A percentile compares a stretch with the other conserved stretches of the same genome.
These are phyloP conservation scores for Yamadazyma triangularis DNA, from an alignment of 1,139 yeast species.

Conservation along the genomic window DNA sequence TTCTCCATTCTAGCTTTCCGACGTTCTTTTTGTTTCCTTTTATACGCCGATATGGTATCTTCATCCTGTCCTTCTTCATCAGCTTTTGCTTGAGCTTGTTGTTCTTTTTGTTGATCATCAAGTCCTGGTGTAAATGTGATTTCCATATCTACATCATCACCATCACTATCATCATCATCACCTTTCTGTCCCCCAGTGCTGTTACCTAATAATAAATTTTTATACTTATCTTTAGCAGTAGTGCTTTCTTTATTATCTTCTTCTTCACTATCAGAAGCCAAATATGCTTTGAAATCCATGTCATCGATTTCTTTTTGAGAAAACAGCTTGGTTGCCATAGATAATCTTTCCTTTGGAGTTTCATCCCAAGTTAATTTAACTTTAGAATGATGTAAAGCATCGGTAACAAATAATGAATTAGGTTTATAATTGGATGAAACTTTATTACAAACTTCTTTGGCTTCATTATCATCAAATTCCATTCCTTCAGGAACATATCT, in stretches of 20 bases:
- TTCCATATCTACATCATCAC: constrained; percentile 85
- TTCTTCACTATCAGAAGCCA: constrained; percentile 80
- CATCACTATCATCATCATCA: constrained; percentile 39
- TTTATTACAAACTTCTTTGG: constrained; percentile 66
- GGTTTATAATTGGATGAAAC: constrained; percentile 82
- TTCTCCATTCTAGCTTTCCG: constrained; percentile 76
- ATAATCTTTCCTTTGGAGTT: constrained; percentile 88
- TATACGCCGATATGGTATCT: constrained; percentile 75
- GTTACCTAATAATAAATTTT: constrained; percentile 52
- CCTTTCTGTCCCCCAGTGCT: constrained; percentile 27
- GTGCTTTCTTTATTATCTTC: constrained; percentile 32
- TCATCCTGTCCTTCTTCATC: constrained; percentile 52
- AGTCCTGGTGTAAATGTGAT: constrained; percentile 92
- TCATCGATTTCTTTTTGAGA: constrained; percentile 90
- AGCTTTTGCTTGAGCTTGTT: constrained; percentile 17
- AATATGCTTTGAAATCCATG: constrained; percentile 92
- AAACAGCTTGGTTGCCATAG: constrained; percentile 74
- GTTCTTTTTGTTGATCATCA: constrained; percentile 34
- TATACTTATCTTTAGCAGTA: constrained; percentile 56
- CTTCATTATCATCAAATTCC: constrained; percentile 70
- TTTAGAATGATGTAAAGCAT: constrained; percentile 89
- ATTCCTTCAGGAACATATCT: constrained; percentile 90
- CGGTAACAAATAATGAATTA: constrained; percentile 74
- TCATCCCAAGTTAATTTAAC: constrained; percentile 97
- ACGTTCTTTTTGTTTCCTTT: constrained; percentile 90